phyloP scores from a whole-genome alignment of 768 basidiomycete species.

The Chalciporus sphaerocephalus region DNA sequence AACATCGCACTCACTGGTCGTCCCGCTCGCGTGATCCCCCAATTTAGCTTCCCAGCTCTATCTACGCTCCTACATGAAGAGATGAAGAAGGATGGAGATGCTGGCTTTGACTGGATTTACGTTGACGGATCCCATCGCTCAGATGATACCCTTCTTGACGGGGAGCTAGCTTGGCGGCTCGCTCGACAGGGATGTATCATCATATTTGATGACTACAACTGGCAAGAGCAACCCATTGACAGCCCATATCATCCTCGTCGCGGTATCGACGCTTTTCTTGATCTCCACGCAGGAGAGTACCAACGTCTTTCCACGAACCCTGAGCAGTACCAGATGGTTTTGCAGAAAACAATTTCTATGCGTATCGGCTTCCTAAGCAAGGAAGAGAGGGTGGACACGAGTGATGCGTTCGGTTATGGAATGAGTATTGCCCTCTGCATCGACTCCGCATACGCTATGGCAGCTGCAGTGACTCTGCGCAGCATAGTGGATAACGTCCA shows the following conservation, averaged over 20 bases:
- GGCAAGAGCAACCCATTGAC: constrained; percentile 45
- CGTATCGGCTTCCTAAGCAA: constrained; percentile 45
- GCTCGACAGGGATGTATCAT: constrained; percentile 47
- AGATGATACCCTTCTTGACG: constrained; percentile 59
- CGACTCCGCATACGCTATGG: constrained; percentile 44
- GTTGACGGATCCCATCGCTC: constrained; percentile 58
- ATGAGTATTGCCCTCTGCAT: constrained; percentile 45
- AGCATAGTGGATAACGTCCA: constrained; percentile 36
- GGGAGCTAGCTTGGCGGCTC: constrained; percentile 54
- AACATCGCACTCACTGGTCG: constrained; percentile 46
- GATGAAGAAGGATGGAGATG: constrained; percentile 22
- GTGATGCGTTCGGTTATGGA: constrained; percentile 38
- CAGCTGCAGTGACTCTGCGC: constrained; percentile 45
- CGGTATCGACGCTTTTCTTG: constrained; percentile 53
- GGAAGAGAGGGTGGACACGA: background rate
- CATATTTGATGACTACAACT: constrained; percentile 57
- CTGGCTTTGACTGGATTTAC: constrained; percentile 58
- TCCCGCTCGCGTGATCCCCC: constrained; percentile 41
- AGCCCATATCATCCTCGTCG: constrained; percentile 53
- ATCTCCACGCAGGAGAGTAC: constrained; percentile 48
- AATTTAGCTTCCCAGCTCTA: constrained; percentile 53
- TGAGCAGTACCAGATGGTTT: constrained; percentile 47
- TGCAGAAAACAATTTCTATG: constrained; percentile 48
- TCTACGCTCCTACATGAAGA: constrained; percentile 47
- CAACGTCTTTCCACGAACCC: constrained; percentile 33